Evolutionary conservation across 1,284 basidiomycete genomes (phyloP).

Genomic region (Pseudozyma flocculosa): DNA sequence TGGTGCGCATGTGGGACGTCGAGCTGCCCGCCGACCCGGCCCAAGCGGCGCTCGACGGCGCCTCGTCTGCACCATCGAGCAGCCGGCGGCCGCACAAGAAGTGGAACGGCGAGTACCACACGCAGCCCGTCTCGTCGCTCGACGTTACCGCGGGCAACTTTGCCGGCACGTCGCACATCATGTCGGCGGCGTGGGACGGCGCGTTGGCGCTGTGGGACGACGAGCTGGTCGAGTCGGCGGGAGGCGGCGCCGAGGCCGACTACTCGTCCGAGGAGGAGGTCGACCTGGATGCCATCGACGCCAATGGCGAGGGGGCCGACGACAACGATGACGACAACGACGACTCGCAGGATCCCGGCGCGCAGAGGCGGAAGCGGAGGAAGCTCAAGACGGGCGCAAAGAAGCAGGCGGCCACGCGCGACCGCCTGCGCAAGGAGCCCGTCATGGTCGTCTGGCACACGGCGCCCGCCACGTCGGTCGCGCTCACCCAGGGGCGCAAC

Average conservation of each 20-base stretch:
- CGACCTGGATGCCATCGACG: not conserved
- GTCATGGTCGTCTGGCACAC: constrained; percentile 25
- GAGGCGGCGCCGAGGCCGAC: constrained; percentile 3
- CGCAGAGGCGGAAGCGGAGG: constrained; percentile 18
- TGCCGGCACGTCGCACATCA: constrained; percentile 7
- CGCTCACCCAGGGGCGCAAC: constrained; percentile 22
- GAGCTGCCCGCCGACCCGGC: constrained; percentile 2
- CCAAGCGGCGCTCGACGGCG: not conserved
- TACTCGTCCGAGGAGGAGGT: not conserved
- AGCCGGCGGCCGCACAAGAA: constrained; percentile 4
- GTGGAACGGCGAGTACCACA: constrained; percentile 29
- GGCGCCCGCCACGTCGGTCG: constrained; percentile 4
- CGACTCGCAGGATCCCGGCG: constrained; percentile 6
- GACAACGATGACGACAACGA: no score
- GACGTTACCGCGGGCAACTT: constrained; percentile 14
- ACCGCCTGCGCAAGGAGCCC: constrained; percentile 6
- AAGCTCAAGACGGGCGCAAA: constrained; percentile 2
- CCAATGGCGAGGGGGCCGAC: constrained; percentile 3
- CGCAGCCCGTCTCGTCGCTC: constrained; percentile 30
- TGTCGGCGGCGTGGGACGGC: constrained; percentile 52
- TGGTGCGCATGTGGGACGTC: constrained; percentile 57
- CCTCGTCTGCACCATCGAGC: not conserved
- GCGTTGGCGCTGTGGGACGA: constrained; percentile 48
- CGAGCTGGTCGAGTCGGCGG: constrained; percentile 4
- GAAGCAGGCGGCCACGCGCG: constrained; percentile 2